Evolutionary conservation across 2,329 filamentous ascomycete genomes (phyloP).

Genomic region (Stachybotrys chartarum): DNA sequence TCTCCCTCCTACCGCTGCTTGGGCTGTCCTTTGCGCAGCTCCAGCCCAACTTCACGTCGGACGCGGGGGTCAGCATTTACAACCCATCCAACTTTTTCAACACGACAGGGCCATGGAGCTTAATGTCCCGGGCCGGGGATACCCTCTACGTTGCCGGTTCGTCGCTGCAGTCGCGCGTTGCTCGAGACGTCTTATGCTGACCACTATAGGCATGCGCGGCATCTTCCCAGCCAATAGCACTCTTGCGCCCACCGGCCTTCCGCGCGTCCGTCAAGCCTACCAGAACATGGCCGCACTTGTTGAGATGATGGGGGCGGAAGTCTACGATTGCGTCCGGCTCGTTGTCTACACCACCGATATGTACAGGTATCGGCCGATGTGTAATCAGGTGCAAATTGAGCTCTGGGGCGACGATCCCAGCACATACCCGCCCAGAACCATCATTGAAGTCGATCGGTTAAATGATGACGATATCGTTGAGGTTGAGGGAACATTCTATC

Average conservation of each 20-base stretch:
- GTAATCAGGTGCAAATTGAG: constrained; percentile 21
- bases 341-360: constrained; percentile 20
- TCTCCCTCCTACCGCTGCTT: too few species aligned
- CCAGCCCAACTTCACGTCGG: constrained; percentile 18
- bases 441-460: constrained; percentile 21
- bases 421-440: constrained; percentile 20
- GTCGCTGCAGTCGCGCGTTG: neutral
- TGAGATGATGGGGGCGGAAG: constrained; percentile 17
- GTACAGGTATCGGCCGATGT: constrained; percentile 22
- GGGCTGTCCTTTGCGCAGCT: too few species aligned
- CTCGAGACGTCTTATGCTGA: too few species aligned
- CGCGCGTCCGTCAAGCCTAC: constrained; percentile 21
- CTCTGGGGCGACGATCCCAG: constrained; percentile 19
- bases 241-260: constrained; percentile 17
- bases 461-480: constrained; percentile 25
- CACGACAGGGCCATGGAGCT: constrained; percentile 18
- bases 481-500: constrained; percentile 20
- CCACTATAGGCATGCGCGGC: constrained; percentile 19
- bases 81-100: constrained; percentile 17
- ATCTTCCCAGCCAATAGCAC: constrained; percentile 21
- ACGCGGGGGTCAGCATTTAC: constrained; percentile 17
- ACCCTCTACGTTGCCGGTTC: constrained; percentile 20
- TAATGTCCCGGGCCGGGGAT: constrained; percentile 20
- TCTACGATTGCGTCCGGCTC: constrained; percentile 6
- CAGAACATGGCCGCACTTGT: constrained; percentile 22